Percentiles rank a stretch among this genome's conserved stretches.
These are phyloP conservation scores for Microsporum ferrugineum DNA, from an alignment of 2,329 filamentous ascomycete genomes.

Conservation along the genomic window DNA sequence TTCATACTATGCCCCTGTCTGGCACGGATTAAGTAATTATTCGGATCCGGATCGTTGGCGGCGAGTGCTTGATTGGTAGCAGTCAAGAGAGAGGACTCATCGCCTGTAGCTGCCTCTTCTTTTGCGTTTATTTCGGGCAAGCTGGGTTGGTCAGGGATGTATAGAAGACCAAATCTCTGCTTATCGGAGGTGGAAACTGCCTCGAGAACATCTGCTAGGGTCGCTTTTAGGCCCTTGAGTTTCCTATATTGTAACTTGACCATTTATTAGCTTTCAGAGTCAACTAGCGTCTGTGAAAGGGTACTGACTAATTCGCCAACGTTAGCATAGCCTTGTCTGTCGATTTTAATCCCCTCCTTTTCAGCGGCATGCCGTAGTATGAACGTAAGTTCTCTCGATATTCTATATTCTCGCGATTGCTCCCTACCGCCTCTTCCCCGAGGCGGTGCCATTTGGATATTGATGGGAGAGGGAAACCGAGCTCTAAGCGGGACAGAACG, in stretches of 20 bases:
- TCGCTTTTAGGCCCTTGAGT: constrained; percentile 59
- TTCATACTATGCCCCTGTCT: constrained; percentile 89
- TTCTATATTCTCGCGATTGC: constrained; percentile 24
- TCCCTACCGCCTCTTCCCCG: constrained; percentile 7
- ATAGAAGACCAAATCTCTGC: constrained; percentile 74
- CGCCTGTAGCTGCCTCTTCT: constrained; percentile 11
- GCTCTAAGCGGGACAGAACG: neutral
- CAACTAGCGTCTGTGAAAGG: neutral
- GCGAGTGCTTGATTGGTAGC: constrained; percentile 28
- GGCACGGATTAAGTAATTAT: constrained; percentile 76
- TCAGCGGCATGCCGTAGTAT: constrained; percentile 52
- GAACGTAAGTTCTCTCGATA: constrained; percentile 32
- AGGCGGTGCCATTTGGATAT: neutral
- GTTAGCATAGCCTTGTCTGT: constrained; percentile 49
- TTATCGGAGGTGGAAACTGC: constrained; percentile 72
- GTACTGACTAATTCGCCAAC: constrained; percentile 46
- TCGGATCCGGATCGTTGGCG: constrained; percentile 39
- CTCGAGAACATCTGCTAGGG: constrained; percentile 58
- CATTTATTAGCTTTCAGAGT: neutral
- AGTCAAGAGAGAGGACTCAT: constrained; percentile 17
- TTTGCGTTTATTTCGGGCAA: constrained; percentile 14
- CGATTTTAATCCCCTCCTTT: constrained; percentile 48
- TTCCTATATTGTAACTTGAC: constrained; percentile 45
- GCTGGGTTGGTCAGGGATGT: constrained; percentile 28
- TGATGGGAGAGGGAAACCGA: neutral